A percentile compares a stretch with the other conserved stretches of the same genome.
These are phyloP conservation scores for Echinochloa phyllopogon DNA, from an alignment of 176 grass and related monocot species.

Conservation along the genomic window DNA sequence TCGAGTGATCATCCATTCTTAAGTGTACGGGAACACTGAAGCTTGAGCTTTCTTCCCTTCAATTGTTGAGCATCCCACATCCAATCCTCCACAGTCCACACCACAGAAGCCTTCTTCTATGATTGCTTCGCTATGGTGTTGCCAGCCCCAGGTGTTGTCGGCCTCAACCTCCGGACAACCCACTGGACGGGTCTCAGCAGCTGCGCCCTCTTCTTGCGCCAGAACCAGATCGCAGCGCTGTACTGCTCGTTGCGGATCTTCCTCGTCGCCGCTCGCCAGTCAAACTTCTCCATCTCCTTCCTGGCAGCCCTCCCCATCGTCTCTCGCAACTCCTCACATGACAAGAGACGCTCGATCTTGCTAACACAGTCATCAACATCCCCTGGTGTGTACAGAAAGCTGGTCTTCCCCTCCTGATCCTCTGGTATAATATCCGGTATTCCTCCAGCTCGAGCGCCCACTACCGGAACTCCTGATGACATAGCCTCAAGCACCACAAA, in stretches of 20 bases:
- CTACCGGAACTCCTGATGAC: conserved; percentile 72
- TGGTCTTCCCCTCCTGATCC: conserved; percentile 67
- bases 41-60: background rate
- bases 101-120: background rate
- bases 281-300: conserved; percentile 76
- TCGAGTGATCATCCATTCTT: background rate
- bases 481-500: conserved; percentile 79
- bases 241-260: conserved; percentile 76
- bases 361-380: conserved; percentile 68
- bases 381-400: conserved; percentile 65
- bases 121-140: conserved; percentile 3
- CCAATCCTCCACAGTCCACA: background rate
- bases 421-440: conserved; percentile 74
- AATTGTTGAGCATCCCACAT: background rate
- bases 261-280: conserved; percentile 61
- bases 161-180: conserved; percentile 39
- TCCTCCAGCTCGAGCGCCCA: conserved; percentile 65
- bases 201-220: conserved; percentile 67
- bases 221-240: conserved; percentile 69
- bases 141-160: background rate
- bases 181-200: conserved; percentile 56
- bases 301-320: conserved; percentile 63
- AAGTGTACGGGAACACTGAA: background rate
- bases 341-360: conserved; percentile 63
- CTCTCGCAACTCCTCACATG: conserved; percentile 50